Conservation (phyloP, 495 filamentous ascomycete species). For the Tuber aestivum region DNA sequence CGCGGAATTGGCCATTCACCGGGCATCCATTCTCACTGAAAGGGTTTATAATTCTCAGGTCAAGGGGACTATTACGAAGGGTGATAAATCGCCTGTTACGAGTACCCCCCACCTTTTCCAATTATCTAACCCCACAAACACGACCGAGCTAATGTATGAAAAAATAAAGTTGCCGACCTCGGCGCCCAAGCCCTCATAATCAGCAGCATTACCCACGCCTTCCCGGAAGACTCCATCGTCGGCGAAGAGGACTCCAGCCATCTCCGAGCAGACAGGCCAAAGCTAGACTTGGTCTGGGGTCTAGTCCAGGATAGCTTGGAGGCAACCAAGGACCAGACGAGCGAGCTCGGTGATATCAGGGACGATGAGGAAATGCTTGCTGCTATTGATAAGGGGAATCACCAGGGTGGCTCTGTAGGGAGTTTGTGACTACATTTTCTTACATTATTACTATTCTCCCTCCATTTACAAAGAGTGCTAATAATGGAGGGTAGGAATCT, state of each 20-base stretch:
- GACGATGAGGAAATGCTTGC: slow-evolving; percentile 72
- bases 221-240: slow-evolving; percentile 85
- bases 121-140: background rate
- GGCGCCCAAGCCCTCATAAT: slow-evolving; percentile 97
- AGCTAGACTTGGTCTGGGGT: slow-evolving; percentile 73
- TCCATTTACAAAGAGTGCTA: background rate
- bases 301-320: slow-evolving; percentile 69
- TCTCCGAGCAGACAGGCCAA: slow-evolving; percentile 59
- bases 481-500: slow-evolving; percentile 51
- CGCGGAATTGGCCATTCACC: slow-evolving; percentile 85
- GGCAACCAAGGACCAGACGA: slow-evolving; percentile 57
- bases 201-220: slow-evolving; percentile 75
- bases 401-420: slow-evolving; percentile 68
- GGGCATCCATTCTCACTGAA: slow-evolving; percentile 82
- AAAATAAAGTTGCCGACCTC: slow-evolving; percentile 67
- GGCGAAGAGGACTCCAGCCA: slow-evolving; percentile 86
- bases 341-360: slow-evolving; percentile 57
- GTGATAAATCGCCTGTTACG: slow-evolving; percentile 92
- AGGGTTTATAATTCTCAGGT: slow-evolving; percentile 84
- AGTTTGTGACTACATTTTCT: slow-evolving; percentile 44
- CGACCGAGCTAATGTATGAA: slow-evolving; percentile 5
- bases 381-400: slow-evolving; percentile 76
- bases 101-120: slow-evolving; percentile 41
- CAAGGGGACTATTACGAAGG: slow-evolving; percentile 89
- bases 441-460: background rate